A percentile compares a stretch with the other conserved stretches of the same genome.
Conservation (phyloP, 148 eudicot species). For the Amaranthus cruentus region DNA sequence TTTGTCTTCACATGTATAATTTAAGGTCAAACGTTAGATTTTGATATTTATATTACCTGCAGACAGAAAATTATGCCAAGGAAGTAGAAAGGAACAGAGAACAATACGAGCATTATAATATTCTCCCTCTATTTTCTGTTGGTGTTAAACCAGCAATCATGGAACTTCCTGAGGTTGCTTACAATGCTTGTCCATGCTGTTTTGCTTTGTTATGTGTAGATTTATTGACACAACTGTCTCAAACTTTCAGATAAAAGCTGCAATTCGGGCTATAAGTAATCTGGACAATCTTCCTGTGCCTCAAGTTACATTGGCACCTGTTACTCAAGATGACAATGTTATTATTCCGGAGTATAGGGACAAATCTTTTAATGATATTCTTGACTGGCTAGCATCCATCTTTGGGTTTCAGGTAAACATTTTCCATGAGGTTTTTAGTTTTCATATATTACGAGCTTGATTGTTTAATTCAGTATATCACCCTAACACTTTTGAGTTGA, state of each 20-base stretch:
- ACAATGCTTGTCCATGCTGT: background rate
- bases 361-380: constrained; percentile 64
- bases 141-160: constrained; percentile 85
- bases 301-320: constrained; percentile 27
- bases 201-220: constrained; percentile 11
- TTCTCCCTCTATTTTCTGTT: constrained; percentile 80
- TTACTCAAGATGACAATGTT: constrained; percentile 32
- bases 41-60: constrained; percentile 17
- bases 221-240: constrained; percentile 2
- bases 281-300: constrained; percentile 69
- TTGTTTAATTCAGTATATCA: too few species aligned
- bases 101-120: constrained; percentile 74
- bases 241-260: constrained; percentile 66
- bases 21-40: constrained; percentile 9
- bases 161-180: constrained; percentile 91
- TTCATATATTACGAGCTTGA: background rate
- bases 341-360: constrained; percentile 52
- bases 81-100: constrained; percentile 82
- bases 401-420: constrained; percentile 86
- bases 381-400: constrained; percentile 80
- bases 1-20: background rate
- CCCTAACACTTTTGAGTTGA: too few species aligned
- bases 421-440: constrained; percentile 1
- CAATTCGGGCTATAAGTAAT: constrained; percentile 62
- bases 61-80: constrained; percentile 74